Evolutionary conservation across 257 asterid species (phyloP).

Genomic region (Osmanthus fragrans): DNA sequence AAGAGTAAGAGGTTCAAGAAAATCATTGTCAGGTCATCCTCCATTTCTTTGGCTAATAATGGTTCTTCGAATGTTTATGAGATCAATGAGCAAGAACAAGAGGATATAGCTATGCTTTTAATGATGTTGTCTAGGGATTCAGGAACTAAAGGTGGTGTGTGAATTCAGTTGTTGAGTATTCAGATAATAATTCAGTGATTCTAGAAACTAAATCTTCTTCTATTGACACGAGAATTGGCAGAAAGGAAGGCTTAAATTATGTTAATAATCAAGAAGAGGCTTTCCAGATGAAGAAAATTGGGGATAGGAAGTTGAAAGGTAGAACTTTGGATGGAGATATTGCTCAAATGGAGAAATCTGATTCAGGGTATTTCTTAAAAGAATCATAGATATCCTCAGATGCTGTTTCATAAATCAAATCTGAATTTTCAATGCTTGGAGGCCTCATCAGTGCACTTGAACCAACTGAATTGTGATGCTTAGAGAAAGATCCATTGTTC

Average conservation of each 20-base stretch:
- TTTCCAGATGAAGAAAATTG: constrained; percentile 28
- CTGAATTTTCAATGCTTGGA: too few species aligned
- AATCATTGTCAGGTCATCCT: constrained; percentile 41
- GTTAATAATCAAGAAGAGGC: constrained; percentile 26
- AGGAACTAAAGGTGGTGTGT: constrained; percentile 51
- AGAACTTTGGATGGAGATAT: constrained; percentile 36
- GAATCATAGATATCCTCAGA: too few species aligned
- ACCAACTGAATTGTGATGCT: too few species aligned
- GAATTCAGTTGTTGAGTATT: constrained; percentile 78
- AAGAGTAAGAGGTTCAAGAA: constrained; percentile 54
- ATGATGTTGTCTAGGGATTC: constrained; percentile 85
- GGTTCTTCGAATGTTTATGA: constrained; percentile 70
- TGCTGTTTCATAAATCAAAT: too few species aligned
- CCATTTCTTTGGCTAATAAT: constrained; percentile 44
- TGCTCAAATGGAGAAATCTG: constrained; percentile 57
- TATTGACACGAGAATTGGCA: constrained; percentile 45
- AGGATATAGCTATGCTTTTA: constrained; percentile 76
- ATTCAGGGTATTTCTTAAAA: constrained; percentile 86
- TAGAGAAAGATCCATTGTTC: too few species aligned
- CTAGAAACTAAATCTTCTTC: constrained; percentile 80
- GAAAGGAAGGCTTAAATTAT: constrained; percentile 25
- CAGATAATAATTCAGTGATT: constrained; percentile 83
- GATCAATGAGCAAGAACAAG: constrained; percentile 74
- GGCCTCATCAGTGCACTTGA: too few species aligned
- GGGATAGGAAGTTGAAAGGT: constrained; percentile 35